Evolutionary conservation across 768 basidiomycete species (phyloP).

Genomic region (Phallus indusiatus): DNA sequence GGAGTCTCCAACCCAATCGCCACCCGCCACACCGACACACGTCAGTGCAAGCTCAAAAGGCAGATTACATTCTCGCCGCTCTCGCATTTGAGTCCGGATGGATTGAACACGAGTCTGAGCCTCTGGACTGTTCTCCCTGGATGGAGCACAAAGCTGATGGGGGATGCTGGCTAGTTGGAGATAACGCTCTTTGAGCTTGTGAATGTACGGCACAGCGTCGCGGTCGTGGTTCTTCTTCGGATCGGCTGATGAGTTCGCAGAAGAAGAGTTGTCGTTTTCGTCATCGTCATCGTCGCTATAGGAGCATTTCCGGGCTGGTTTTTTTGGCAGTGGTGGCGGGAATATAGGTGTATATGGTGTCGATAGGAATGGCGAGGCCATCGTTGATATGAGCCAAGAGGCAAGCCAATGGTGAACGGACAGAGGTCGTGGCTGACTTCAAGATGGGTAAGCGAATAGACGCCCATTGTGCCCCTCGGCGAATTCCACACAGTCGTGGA

Average conservation of each 20-base stretch:
- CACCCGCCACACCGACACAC: slow-evolving; percentile 6
- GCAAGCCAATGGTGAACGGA: not conserved
- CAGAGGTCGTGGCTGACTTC: not conserved
- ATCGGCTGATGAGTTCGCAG: not conserved
- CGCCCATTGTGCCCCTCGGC: not conserved
- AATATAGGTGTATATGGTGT: slow-evolving; percentile 9
- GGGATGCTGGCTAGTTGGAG: slow-evolving; percentile 3
- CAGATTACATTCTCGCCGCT: not conserved
- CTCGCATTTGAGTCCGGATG: not conserved
- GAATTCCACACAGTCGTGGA: too few species aligned
- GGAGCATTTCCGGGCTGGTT: not conserved
- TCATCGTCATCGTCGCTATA: not conserved
- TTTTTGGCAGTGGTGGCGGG: not conserved
- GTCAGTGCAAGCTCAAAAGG: slow-evolving; percentile 4
- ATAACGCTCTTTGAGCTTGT: slow-evolving; percentile 5
- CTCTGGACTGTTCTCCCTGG: not conserved
- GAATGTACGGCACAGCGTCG: not conserved
- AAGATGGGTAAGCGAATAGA: not conserved
- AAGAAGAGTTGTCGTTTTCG: too few species aligned
- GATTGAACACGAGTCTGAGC: not conserved
- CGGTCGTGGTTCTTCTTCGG: not conserved
- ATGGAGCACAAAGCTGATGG: slow-evolving; percentile 1
- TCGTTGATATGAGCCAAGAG: not conserved
- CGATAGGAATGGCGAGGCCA: not conserved
- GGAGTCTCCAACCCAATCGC: slow-evolving; percentile 7